Evolutionary conservation across 768 basidiomycete genomes (phyloP).

Genomic region (Royoungia palumana): DNA sequence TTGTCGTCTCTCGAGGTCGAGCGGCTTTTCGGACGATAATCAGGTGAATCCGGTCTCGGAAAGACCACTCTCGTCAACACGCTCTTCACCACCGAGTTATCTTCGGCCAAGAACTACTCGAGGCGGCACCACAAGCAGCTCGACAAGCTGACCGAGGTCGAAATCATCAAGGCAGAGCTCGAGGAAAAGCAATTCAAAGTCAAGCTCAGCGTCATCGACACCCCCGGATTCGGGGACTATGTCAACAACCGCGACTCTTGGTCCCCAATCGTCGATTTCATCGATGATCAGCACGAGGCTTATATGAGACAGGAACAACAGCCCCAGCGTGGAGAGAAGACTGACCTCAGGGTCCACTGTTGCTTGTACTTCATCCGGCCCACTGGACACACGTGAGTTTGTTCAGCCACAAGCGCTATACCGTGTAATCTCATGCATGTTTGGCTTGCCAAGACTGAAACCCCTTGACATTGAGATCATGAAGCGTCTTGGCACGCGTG

Average conservation of each 20-base stretch:
- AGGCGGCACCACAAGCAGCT: conserved; percentile 92
- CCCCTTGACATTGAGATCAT: conserved; percentile 99
- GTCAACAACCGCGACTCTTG: conserved; percentile 99
- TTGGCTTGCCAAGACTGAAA: conserved; percentile 57
- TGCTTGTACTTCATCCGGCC: conserved; percentile 97
- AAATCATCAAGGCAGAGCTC: conserved; percentile 98
- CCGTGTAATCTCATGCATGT: conserved; percentile 3
- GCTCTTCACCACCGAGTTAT: conserved; percentile 96
- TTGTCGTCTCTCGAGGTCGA: not conserved
- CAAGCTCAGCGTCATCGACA: conserved; percentile 98
- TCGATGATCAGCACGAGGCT: conserved; percentile 92
- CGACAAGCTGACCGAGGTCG: conserved; percentile 97
- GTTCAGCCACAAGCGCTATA: not conserved
- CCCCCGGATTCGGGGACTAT: conserved; percentile 99
- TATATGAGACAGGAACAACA: conserved; percentile 99
- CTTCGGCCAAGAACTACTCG: conserved; percentile 84
- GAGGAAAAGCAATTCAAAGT: conserved; percentile 99
- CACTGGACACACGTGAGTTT: conserved; percentile 89
- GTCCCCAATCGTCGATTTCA: conserved; percentile 98
- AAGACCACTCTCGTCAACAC: conserved; percentile 99
- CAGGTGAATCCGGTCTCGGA: conserved; percentile 95
- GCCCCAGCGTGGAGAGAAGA: conserved; percentile 92
- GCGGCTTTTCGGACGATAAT: not conserved
- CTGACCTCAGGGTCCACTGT: conserved; percentile 92
- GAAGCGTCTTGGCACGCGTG: conserved; percentile 97